Evolutionary conservation across 805 yeast genomes (phyloP).

Genomic region (Schwanniomyces polymorphus): DNA sequence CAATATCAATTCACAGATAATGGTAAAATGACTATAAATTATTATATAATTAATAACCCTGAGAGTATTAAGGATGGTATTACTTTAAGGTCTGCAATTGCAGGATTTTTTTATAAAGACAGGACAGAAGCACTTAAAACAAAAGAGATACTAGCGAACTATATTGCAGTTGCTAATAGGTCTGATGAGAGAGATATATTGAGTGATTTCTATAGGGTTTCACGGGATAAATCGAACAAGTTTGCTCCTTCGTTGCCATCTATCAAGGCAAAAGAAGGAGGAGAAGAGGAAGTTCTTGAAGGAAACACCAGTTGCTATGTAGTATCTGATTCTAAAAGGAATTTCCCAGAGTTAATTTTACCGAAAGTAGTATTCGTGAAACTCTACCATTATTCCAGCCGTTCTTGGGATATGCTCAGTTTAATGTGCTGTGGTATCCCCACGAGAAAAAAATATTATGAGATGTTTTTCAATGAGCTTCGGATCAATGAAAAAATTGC

Average conservation of each 20-base stretch:
- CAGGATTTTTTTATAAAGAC: constrained; percentile 5
- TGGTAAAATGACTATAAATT: no score
- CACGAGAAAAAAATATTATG: constrained; percentile 1
- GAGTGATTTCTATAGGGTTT: no score
- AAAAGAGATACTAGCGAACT: not conserved
- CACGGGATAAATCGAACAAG: no score
- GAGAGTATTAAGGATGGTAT: constrained; percentile 5
- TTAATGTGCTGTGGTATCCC: not conserved
- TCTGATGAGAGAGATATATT: no score
- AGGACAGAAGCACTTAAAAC: constrained; percentile 1
- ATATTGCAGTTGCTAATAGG: not conserved
- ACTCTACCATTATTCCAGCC: no score
- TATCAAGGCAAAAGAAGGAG: no score
- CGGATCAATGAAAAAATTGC: constrained; percentile 3
- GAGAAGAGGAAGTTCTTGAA: not conserved
- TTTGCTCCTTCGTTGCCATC: no score
- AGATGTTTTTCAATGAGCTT: constrained; percentile 2
- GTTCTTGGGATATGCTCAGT: no score
- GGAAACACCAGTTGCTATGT: no score
- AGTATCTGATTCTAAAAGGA: no score
- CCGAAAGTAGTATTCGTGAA: no score
- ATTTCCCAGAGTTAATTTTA: no score
- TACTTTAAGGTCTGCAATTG: constrained; percentile 5
- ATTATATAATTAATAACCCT: not conserved
- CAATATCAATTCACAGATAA: not conserved